Conservation (phyloP, 768 basidiomycete genomes). For the Agaricus sinodeliciosus region DNA sequence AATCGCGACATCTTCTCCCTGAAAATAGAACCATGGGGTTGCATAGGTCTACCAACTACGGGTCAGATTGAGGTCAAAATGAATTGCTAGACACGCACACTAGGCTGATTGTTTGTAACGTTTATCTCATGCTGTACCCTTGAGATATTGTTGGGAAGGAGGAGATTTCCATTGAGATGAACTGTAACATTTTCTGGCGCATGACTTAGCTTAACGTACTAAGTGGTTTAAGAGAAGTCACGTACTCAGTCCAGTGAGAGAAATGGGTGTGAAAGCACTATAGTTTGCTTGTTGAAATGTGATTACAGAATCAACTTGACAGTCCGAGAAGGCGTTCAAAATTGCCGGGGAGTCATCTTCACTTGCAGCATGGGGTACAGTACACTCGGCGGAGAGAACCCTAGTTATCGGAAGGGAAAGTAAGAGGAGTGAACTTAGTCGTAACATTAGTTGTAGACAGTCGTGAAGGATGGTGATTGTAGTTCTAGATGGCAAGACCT, state of each 20-base stretch:
- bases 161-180: slow-evolving; percentile 34
- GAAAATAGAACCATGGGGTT: slow-evolving; percentile 40
- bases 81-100: slow-evolving; percentile 15
- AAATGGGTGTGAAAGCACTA: slow-evolving; percentile 29
- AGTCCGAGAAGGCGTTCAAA: slow-evolving; percentile 27
- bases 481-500: not conserved
- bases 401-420: not conserved
- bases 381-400: slow-evolving; percentile 16
- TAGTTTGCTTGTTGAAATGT: slow-evolving; percentile 29
- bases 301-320: slow-evolving; percentile 26
- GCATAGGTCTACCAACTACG: slow-evolving; percentile 26
- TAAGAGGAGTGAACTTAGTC: not conserved
- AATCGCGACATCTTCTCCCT: slow-evolving; percentile 32
- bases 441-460: not conserved
- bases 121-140: slow-evolving; percentile 34
- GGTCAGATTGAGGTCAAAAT: not conserved
- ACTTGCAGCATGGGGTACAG: slow-evolving; percentile 20
- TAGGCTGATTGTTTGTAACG: slow-evolving; percentile 28
- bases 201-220: not conserved
- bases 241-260: slow-evolving; percentile 24
- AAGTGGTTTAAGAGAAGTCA: not conserved
- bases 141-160: slow-evolving; percentile 36
- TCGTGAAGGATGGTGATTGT: not conserved
- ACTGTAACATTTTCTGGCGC: slow-evolving; percentile 34
- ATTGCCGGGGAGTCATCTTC: slow-evolving; percentile 30